Evolutionary conservation across 2,329 filamentous ascomycete species (phyloP).

Genomic region (Tolypocladium capitatum): DNA sequence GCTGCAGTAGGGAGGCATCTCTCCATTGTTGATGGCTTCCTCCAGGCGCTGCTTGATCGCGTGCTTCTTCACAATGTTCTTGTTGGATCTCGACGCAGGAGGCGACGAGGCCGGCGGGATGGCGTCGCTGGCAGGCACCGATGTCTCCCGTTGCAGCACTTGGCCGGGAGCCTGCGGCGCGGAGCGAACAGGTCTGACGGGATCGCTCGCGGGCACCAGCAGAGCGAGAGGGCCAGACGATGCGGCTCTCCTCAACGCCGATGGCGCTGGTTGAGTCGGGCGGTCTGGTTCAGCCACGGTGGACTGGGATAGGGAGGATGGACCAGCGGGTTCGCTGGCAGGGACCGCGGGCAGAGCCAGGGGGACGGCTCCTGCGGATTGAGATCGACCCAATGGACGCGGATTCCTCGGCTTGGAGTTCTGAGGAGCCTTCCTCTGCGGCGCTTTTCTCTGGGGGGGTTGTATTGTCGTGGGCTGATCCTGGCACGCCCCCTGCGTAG

Average conservation of each 20-base stretch:
- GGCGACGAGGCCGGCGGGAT: constrained; percentile 23
- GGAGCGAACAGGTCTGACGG: constrained; percentile 15
- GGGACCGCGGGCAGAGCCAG: constrained; percentile 21
- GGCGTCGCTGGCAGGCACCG: constrained; percentile 31
- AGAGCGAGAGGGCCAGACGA: constrained; percentile 20
- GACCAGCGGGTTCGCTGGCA: constrained; percentile 37
- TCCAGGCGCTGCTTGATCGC: constrained; percentile 46
- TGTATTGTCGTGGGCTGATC: not conserved
- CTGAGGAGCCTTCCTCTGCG: constrained; percentile 1
- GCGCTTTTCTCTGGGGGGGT: not conserved
- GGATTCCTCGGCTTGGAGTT: constrained; percentile 7
- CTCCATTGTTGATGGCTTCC: constrained; percentile 58
- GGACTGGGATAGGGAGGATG: constrained; percentile 24
- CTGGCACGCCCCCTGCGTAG: not conserved
- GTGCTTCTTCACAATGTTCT: constrained; percentile 51
- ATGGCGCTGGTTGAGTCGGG: constrained; percentile 18
- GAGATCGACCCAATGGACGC: constrained; percentile 19
- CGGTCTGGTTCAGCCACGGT: constrained; percentile 6
- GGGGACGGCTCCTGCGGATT: constrained; percentile 19
- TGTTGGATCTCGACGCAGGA: constrained; percentile 38
- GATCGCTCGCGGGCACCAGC: constrained; percentile 34
- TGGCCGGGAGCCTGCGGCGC: constrained; percentile 9
- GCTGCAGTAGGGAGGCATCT: constrained; percentile 76
- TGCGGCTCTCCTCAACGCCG: constrained; percentile 24
- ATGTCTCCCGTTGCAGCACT: constrained; percentile 19